These are phyloP conservation scores for Lipomyces kockii DNA, from an alignment of 805 yeast species.

Conservation along the genomic window DNA sequence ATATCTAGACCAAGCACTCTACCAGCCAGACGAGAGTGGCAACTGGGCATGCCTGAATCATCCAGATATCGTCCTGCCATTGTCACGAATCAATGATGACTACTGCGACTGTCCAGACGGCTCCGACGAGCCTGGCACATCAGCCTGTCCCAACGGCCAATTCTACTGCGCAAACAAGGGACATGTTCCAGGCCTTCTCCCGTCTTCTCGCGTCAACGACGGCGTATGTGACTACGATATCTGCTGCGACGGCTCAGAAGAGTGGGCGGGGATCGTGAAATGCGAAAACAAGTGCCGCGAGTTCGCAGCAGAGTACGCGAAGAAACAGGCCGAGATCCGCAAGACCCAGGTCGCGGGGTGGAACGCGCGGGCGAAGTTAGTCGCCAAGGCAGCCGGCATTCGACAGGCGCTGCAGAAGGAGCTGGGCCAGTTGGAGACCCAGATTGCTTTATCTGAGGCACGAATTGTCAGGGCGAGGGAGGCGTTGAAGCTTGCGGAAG, in stretches of 20 bases:
- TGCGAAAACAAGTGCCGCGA: slow-evolving; percentile 65
- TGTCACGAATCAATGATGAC: slow-evolving; percentile 77
- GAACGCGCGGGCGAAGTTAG: slow-evolving; percentile 44
- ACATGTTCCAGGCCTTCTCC: slow-evolving; percentile 63
- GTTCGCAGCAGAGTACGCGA: slow-evolving; percentile 51
- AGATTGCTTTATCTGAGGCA: slow-evolving; percentile 37
- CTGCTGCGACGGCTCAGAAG: slow-evolving; percentile 97
- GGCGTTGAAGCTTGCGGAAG: slow-evolving; percentile 42
- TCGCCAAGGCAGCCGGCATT: slow-evolving; percentile 41
- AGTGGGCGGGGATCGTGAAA: slow-evolving; percentile 49
- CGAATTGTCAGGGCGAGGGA: slow-evolving; percentile 40
- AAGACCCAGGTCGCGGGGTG: slow-evolving; percentile 47
- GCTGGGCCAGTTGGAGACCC: slow-evolving; percentile 36
- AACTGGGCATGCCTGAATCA: slow-evolving; percentile 72
- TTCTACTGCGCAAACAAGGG: slow-evolving; percentile 85
- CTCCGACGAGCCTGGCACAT: slow-evolving; percentile 94
- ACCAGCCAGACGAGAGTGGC: slow-evolving; percentile 57
- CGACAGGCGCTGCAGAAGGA: slow-evolving; percentile 37
- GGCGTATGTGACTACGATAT: slow-evolving; percentile 87
- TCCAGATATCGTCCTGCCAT: slow-evolving; percentile 65
- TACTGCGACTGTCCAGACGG: slow-evolving; percentile 98
- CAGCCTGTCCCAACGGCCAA: slow-evolving; percentile 65
- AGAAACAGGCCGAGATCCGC: slow-evolving; percentile 35
- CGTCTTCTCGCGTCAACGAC: slow-evolving; percentile 74
- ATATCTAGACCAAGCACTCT: slow-evolving; percentile 40